Evolutionary conservation across 78 protist genomes (phyloP), one percentile per base, ranked within the genome.

Genomic region (slime mould (Dictyostelium discoideum)): DNA sequence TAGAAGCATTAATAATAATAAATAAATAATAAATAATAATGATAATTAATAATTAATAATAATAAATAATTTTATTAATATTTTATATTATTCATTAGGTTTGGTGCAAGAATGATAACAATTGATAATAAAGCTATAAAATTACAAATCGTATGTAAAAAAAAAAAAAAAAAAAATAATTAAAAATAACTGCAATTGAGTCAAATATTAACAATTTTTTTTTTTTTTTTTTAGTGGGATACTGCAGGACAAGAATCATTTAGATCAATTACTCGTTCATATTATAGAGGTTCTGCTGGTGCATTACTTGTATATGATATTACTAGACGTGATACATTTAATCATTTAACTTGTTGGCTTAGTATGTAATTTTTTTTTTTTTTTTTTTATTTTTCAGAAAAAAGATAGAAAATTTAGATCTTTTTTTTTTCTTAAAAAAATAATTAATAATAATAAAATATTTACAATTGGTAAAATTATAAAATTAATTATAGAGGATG

Each of bases 231-330:
- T 1, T 54, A 87, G 93, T 89, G 94, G 94, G 94, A 89, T 89
- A 89, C 94, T n/a, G 96, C 96, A n/a, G 96, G 96, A 39, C 96
- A 93, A 60, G 96, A 93, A 44, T 44, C 84, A 85, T 93, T 93
- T 46, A 92, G 96, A 77, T 84, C 90, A 67, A 77, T 92, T 57
- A 93, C 96, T 24, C 78, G 98, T 10, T 67, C 95, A 48, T 98
- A 97, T 94, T 98, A 97, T 97, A 87, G 98, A 63, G 99, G 98
- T 48, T 98, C 99, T 5, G 98, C 98, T n/a, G 99, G 99, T 46
- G 98, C 98, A 8, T 80, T 98, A 18, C 67, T 98, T 77, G 99
- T 98, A 18, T 98, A 96, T 93, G 98, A 98, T 72, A 74, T 97
- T 72, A 98, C 98, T 20, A 82, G 98, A 82, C 93, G 99, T 57